phyloP scores from a whole-genome alignment of 1,284 basidiomycete genomes.

The Phellopilus nigrolimitatus region DNA sequence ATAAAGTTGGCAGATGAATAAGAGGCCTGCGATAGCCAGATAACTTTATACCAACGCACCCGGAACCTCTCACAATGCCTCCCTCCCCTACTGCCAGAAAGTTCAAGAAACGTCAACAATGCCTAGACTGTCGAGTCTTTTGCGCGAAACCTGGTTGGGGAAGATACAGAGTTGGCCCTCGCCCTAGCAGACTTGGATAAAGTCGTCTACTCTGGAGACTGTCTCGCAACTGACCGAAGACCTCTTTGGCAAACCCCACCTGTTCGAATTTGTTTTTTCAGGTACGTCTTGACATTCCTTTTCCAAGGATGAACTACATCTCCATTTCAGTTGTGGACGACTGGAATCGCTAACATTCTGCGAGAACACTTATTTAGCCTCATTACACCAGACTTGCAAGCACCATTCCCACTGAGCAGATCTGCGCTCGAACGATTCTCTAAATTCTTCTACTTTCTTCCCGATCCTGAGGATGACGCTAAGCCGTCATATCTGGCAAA shows the following conservation, averaged over 20 bases:
- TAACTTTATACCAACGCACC: too few relatives aligned
- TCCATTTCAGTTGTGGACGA: constrained; percentile 6
- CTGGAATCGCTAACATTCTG: background rate
- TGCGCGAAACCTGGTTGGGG: background rate
- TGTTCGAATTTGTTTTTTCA: constrained; percentile 14
- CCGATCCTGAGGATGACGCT: background rate
- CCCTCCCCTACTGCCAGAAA: background rate
- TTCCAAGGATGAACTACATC: background rate
- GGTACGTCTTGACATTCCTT: constrained; percentile 3
- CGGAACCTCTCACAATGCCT: background rate
- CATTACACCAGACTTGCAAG: background rate
- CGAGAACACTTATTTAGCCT: constrained; percentile 4
- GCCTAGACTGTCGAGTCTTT: background rate
- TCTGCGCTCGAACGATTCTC: background rate
- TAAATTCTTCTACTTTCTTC: background rate
- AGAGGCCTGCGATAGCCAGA: too few relatives aligned
- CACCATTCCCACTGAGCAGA: background rate
- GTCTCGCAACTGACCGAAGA: background rate
- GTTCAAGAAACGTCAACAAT: background rate
- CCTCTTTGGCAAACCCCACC: background rate
- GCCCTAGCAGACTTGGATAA: constrained; percentile 1
- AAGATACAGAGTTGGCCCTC: background rate
- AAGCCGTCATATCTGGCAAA: background rate
- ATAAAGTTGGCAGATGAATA: too few relatives aligned
- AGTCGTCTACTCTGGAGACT: constrained; percentile 1